These are phyloP conservation scores for Aspergillus quadrilineatus DNA, from an alignment of 2,329 filamentous ascomycete genomes.

Conservation along the genomic window DNA sequence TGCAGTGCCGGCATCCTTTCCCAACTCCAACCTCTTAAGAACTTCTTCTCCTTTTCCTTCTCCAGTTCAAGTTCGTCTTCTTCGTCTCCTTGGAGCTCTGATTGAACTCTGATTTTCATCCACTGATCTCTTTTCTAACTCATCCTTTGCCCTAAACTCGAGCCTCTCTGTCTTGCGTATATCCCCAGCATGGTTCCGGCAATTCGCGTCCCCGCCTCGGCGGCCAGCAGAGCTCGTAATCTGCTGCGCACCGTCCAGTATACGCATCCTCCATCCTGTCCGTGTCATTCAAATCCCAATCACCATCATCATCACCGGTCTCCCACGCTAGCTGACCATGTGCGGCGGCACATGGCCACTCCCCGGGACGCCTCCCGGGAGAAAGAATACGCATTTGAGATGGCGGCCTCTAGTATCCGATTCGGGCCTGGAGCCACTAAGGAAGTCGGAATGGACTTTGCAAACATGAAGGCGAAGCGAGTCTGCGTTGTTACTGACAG, in stretches of 20 bases:
- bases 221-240: slow-evolving; percentile 51
- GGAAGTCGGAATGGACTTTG: slow-evolving; percentile 97
- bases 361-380: slow-evolving; percentile 69
- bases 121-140: background rate
- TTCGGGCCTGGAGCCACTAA: slow-evolving; percentile 92
- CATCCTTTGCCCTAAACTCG: background rate
- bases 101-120: too few relatives aligned
- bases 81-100: too few relatives aligned
- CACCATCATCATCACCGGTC: slow-evolving; percentile 72
- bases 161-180: background rate
- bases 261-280: slow-evolving; percentile 81
- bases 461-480: slow-evolving; percentile 80
- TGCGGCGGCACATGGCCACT: slow-evolving; percentile 67
- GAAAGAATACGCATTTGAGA: slow-evolving; percentile 98
- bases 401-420: slow-evolving; percentile 92
- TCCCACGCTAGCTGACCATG: slow-evolving; percentile 52
- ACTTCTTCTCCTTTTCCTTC: background rate
- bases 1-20: slow-evolving; percentile 2
- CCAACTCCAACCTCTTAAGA: background rate
- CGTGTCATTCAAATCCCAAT: slow-evolving; percentile 86
- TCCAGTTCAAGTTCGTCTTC: background rate
- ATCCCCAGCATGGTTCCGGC: slow-evolving; percentile 36
- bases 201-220: slow-evolving; percentile 47
- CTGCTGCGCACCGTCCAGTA: slow-evolving; percentile 87
- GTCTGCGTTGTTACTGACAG: slow-evolving; percentile 91